Evolutionary conservation across 306 rosid species (phyloP).

Genomic region (Sophora flavescens): DNA sequence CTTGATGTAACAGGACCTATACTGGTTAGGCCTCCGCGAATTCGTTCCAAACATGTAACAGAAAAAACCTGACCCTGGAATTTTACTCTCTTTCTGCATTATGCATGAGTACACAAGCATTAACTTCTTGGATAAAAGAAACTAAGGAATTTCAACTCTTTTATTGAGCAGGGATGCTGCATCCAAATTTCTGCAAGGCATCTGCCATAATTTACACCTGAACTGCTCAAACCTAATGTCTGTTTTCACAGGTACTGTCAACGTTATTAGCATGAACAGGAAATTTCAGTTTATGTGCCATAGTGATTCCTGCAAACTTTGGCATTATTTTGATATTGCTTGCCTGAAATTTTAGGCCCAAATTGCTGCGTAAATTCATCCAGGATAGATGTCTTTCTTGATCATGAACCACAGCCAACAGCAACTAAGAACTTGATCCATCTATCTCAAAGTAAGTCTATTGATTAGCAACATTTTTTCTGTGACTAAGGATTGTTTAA

Average conservation of each 20-base stretch:
- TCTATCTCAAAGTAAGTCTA: conserved; percentile 74
- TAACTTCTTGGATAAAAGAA: neutral
- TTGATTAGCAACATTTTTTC: neutral
- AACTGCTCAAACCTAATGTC: conserved; percentile 60
- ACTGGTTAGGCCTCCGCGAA: conserved; percentile 65
- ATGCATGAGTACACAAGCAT: neutral
- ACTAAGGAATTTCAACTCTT: conserved; percentile 11
- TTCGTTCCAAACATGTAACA: conserved; percentile 68
- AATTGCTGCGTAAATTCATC: conserved; percentile 81
- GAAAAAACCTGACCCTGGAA: neutral
- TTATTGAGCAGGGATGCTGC: conserved; percentile 51
- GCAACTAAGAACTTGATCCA: conserved; percentile 85
- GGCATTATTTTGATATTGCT: neutral
- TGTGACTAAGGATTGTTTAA: neutral
- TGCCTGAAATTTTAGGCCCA: conserved; percentile 59
- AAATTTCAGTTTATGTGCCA: neutral
- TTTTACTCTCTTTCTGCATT: neutral
- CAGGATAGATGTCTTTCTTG: conserved; percentile 52
- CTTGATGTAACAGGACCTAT: conserved; percentile 54
- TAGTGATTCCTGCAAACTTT: neutral
- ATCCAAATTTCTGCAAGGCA: conserved; percentile 43
- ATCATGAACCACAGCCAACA: conserved; percentile 77
- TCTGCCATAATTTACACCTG: conserved; percentile 59
- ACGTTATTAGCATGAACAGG: neutral
- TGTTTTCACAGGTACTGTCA: conserved; percentile 69